Evolutionary conservation across 1,284 basidiomycete genomes (phyloP).

Genomic region (Moesziomyces sp.): DNA sequence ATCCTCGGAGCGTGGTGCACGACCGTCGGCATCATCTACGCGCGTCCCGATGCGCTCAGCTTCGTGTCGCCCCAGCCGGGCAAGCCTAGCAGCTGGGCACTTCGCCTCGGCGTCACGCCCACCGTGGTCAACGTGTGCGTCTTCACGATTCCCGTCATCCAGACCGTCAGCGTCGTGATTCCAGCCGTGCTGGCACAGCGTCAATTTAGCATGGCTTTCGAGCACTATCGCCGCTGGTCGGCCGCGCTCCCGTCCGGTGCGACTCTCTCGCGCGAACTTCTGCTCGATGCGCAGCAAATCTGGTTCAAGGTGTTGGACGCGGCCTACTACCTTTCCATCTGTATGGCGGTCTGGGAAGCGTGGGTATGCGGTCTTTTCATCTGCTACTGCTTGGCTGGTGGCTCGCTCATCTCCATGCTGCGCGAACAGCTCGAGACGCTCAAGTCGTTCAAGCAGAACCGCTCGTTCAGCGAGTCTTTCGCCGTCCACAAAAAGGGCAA

Average conservation of each 20-base stretch:
- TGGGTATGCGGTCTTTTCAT: constrained; percentile 23
- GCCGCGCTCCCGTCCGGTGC: constrained; percentile 4
- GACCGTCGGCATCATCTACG: constrained; percentile 31
- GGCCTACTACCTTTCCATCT: constrained; percentile 25
- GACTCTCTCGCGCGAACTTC: constrained; percentile 16
- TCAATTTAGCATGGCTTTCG: constrained; percentile 15
- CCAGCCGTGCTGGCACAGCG: constrained; percentile 21
- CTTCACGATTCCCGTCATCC: constrained; percentile 24
- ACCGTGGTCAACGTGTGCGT: constrained; percentile 22
- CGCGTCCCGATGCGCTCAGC: constrained; percentile 32
- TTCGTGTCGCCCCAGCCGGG: constrained; percentile 33
- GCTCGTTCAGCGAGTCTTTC: constrained; percentile 24
- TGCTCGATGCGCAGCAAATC: constrained; percentile 37
- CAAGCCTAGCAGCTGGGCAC: constrained; percentile 18
- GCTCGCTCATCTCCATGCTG: constrained; percentile 18
- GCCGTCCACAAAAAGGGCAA: constrained; percentile 5
- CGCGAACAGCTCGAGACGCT: constrained; percentile 25
- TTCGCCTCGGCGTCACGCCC: constrained; percentile 32
- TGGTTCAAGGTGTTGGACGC: constrained; percentile 40
- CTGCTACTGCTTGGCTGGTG: constrained; percentile 19
- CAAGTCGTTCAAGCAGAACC: constrained; percentile 24
- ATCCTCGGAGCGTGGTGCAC: constrained; percentile 32
- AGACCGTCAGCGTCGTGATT: constrained; percentile 23
- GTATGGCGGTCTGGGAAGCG: constrained; percentile 32
- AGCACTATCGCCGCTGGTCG: constrained; percentile 18